A percentile compares a stretch with the other conserved stretches of the same genome.
Evolutionary conservation across 495 filamentous ascomycete genomes (phyloP).

Genomic region (Aspergillus sclerotiicarbonarius): DNA sequence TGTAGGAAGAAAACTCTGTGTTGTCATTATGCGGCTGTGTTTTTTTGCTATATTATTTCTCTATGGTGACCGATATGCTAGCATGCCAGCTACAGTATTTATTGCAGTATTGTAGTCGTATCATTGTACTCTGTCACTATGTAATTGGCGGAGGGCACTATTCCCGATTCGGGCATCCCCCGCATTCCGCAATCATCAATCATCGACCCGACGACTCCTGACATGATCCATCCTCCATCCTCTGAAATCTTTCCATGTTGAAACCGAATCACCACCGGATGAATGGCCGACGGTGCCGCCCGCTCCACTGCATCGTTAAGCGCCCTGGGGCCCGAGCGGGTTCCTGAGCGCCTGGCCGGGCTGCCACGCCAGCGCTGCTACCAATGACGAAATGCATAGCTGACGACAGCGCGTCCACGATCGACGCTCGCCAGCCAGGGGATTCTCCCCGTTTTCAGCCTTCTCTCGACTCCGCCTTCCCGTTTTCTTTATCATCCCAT

Average conservation of each 20-base stretch:
- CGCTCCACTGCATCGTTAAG: neutral
- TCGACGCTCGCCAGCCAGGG: neutral
- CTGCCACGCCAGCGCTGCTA: neutral
- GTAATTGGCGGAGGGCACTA: neutral
- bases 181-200: neutral
- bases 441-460: neutral
- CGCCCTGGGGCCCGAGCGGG: neutral
- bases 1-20: conserved; percentile 9
- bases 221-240: neutral
- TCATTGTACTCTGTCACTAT: neutral
- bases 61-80: too few species aligned
- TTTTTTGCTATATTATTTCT: neutral
- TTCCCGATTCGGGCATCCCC: neutral
- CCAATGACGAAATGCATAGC: neutral
- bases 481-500: neutral
- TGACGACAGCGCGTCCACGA: neutral
- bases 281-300: neutral
- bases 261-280: neutral
- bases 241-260: neutral
- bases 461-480: neutral
- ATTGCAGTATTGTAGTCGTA: neutral
- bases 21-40: neutral
- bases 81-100: neutral
- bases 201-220: neutral
- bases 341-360: neutral